These are phyloP conservation scores for Protostelium mycophagum DNA, from an alignment of 78 protist genomes.

Conservation along the genomic window DNA sequence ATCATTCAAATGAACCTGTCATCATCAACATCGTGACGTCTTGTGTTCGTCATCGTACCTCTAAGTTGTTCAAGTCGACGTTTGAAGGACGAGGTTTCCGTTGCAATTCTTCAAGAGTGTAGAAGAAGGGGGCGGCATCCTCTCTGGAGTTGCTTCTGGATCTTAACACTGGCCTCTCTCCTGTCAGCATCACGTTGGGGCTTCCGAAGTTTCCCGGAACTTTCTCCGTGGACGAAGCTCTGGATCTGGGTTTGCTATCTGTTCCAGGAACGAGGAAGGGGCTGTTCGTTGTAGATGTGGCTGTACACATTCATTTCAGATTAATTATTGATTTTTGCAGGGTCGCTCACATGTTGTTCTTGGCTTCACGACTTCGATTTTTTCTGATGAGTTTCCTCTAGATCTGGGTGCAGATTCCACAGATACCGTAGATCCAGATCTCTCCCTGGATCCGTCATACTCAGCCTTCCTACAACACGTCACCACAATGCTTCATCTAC, in stretches of 20 bases:
- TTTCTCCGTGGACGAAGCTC: background rate
- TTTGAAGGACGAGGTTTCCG: background rate
- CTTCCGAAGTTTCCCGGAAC: background rate
- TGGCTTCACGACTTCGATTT: too few species aligned
- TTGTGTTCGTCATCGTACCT: background rate
- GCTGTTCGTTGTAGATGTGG: background rate
- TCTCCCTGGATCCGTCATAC: too few species aligned
- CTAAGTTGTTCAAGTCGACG: background rate
- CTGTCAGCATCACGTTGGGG: background rate
- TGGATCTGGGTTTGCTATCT: background rate
- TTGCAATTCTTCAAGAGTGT: background rate
- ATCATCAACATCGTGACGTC: background rate
- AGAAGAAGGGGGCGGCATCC: background rate
- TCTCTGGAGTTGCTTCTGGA: background rate
- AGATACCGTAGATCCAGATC: too few species aligned
- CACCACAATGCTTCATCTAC: too few species aligned
- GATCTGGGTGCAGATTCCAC: too few species aligned
- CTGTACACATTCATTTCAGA: too few species aligned
- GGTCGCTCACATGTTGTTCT: too few species aligned
- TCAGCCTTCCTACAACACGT: too few species aligned
- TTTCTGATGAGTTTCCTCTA: too few species aligned
- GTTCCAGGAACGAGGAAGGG: background rate
- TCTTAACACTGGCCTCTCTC: background rate
- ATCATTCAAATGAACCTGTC: slow-evolving; percentile 32
- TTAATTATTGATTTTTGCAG: too few species aligned